These are phyloP conservation scores for Epichloe brachyelytri DNA, from an alignment of 2,329 filamentous ascomycete genomes.

Conservation along the genomic window DNA sequence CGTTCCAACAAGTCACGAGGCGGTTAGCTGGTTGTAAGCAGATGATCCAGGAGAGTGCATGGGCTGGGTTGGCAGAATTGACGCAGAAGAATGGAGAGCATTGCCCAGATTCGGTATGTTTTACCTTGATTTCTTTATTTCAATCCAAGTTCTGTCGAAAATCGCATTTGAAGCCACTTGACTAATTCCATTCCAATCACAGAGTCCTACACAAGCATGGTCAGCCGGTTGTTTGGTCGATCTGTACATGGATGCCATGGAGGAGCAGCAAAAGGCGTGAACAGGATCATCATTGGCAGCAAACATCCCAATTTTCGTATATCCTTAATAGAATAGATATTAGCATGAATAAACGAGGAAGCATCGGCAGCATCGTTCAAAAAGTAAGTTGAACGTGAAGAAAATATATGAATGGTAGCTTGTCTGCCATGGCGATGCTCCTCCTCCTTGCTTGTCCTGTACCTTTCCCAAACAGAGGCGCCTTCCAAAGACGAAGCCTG, in stretches of 20 bases:
- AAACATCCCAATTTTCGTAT: not conserved
- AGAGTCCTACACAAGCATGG: constrained; percentile 95
- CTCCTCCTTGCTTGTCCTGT: not conserved
- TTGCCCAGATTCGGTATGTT: constrained; percentile 70
- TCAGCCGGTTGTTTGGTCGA: constrained; percentile 90
- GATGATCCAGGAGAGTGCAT: constrained; percentile 65
- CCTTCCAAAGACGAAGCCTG: not conserved
- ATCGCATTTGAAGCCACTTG: too few relatives aligned
- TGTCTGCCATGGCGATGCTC: not conserved
- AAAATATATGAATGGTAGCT: not conserved
- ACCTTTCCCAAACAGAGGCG: not conserved
- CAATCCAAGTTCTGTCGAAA: not conserved
- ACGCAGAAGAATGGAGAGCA: constrained; percentile 79
- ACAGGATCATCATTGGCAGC: not conserved
- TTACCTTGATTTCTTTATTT: not conserved
- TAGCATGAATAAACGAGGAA: not conserved
- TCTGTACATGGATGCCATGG: constrained; percentile 80
- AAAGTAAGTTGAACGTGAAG: too few relatives aligned
- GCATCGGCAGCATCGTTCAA: not conserved
- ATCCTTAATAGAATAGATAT: not conserved
- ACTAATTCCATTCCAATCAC: constrained; percentile 4
- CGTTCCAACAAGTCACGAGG: constrained; percentile 87
- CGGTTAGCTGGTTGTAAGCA: constrained; percentile 73
- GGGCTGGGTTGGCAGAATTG: constrained; percentile 86
- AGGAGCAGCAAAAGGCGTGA: constrained; percentile 27